Evolutionary conservation across 2,329 filamentous ascomycete genomes (phyloP).

Genomic region (Colletotrichum scovillei): DNA sequence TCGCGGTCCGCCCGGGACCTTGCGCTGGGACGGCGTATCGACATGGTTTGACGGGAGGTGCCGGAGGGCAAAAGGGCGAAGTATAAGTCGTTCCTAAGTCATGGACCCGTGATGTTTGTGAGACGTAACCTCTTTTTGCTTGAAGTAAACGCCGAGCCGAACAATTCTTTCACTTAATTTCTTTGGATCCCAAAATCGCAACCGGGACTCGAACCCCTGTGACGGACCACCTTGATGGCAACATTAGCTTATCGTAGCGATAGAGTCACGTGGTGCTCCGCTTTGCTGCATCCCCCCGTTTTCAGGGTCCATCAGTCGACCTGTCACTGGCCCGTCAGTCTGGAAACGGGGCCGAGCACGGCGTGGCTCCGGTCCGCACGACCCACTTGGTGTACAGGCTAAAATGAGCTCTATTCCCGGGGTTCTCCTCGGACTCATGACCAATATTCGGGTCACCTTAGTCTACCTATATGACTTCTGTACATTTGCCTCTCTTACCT

Average conservation of each 20-base stretch:
- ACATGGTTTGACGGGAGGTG: slow-evolving; percentile 15
- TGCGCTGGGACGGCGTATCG: slow-evolving; percentile 28
- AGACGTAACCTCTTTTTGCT: neutral
- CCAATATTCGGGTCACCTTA: neutral
- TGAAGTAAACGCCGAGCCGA: neutral
- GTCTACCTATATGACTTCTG: neutral
- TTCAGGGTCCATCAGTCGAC: slow-evolving; percentile 9
- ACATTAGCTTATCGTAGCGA: slow-evolving; percentile 4
- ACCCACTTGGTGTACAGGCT: slow-evolving; percentile 1
- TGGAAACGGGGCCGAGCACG: slow-evolving; percentile 1
- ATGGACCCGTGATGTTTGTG: slow-evolving; percentile 15
- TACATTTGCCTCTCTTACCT: neutral
- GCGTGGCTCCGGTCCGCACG: neutral
- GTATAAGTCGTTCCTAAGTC: neutral
- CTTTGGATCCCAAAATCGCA: neutral
- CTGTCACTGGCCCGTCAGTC: slow-evolving; percentile 20
- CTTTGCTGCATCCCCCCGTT: neutral
- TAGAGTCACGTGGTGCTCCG: slow-evolving; percentile 8
- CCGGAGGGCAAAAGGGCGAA: neutral
- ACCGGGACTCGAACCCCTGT: slow-evolving; percentile 6
- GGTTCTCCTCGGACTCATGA: neutral
- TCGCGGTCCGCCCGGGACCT: slow-evolving; percentile 39
- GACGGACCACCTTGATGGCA: slow-evolving; percentile 15
- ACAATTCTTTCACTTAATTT: slow-evolving; percentile 16
- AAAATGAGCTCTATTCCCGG: neutral